These are phyloP conservation scores for Quillaja saponaria DNA, from an alignment of 306 rosid genomes.

Conservation along the genomic window DNA sequence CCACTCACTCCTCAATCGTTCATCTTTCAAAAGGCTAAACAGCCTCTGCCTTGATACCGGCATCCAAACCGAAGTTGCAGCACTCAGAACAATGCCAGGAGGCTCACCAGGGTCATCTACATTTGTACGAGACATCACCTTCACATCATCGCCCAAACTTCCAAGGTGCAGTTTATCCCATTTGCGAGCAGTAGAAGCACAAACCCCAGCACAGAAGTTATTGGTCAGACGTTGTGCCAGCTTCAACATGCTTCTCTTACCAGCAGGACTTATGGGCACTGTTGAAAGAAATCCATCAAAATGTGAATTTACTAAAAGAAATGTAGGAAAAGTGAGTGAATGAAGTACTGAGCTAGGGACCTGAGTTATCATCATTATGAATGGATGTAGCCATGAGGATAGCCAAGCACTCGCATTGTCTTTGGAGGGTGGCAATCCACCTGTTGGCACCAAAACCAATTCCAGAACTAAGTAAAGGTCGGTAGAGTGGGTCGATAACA, in stretches of 20 bases:
- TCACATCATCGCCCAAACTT: constrained; percentile 51
- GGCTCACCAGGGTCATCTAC: constrained; percentile 60
- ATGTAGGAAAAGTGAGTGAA: constrained; percentile 7
- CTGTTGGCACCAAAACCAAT: constrained; percentile 79
- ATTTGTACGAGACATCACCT: constrained; percentile 56
- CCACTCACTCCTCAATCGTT: constrained; percentile 62
- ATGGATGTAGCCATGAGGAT: constrained; percentile 48
- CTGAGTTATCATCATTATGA: constrained; percentile 52
- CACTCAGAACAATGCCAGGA: constrained; percentile 64
- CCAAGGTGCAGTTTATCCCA: constrained; percentile 62
- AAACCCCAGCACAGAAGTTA: constrained; percentile 69
- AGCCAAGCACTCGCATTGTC: constrained; percentile 70
- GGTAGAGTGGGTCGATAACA: constrained; percentile 60
- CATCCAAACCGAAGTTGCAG: constrained; percentile 78
- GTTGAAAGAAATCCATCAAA: constrained; percentile 25
- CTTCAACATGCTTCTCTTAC: constrained; percentile 61
- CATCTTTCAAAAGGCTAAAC: constrained; percentile 65
- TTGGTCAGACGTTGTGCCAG: constrained; percentile 74
- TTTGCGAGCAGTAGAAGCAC: constrained; percentile 47
- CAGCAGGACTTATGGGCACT: constrained; percentile 42
- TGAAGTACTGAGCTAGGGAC: constrained; percentile 32
- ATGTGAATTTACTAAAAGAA: background rate
- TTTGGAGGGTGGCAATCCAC: constrained; percentile 83
- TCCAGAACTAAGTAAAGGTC: constrained; percentile 53
- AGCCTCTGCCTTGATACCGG: constrained; percentile 55